phyloP scores from a whole-genome alignment of 176 grass and related monocot genomes.

The Thinopyrum elongatum region DNA sequence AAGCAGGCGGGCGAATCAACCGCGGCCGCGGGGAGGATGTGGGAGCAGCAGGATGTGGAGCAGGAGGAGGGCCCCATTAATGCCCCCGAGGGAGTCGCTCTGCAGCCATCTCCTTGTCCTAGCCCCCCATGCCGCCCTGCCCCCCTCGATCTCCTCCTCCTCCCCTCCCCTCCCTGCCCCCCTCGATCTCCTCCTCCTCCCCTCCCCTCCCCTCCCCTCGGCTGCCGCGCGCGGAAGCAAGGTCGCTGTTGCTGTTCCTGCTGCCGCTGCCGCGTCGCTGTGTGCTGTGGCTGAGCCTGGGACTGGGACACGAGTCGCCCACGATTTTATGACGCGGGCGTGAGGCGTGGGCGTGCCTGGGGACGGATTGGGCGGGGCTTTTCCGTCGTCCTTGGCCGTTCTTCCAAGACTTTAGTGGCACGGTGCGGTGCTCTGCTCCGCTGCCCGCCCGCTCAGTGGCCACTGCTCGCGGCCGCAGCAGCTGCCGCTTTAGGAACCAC shows the following conservation, averaged over 20 bases:
- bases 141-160: conserved; percentile 4
- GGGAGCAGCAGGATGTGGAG: not conserved
- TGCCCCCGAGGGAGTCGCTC: conserved; percentile 51
- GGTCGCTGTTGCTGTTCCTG: conserved; percentile 37
- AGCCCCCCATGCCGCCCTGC: conserved; percentile 40
- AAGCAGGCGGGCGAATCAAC: conserved; percentile 14
- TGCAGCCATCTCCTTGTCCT: conserved; percentile 46
- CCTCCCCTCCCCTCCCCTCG: too few relatives aligned
- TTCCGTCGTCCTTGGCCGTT: not conserved
- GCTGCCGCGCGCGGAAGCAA: conserved; percentile 33
- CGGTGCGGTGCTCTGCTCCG: not conserved
- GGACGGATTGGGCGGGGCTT: conserved; percentile 32
- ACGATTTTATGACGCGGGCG: conserved; percentile 44
- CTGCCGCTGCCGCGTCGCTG: conserved; percentile 38
- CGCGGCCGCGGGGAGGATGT: conserved; percentile 17
- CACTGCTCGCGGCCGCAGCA: conserved; percentile 30
- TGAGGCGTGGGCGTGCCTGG: not conserved
- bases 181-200: not conserved
- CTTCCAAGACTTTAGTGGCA: not conserved
- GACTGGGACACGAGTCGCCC: conserved; percentile 28
- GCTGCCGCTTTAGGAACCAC: conserved; percentile 44
- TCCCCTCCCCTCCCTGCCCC: not conserved
- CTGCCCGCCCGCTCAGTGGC: conserved; percentile 38
- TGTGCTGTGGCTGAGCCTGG: conserved; percentile 10
- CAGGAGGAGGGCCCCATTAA: conserved; percentile 30